These are phyloP conservation scores for Handroanthus guayacan DNA, from an alignment of 257 asterid species.

Conservation along the genomic window DNA sequence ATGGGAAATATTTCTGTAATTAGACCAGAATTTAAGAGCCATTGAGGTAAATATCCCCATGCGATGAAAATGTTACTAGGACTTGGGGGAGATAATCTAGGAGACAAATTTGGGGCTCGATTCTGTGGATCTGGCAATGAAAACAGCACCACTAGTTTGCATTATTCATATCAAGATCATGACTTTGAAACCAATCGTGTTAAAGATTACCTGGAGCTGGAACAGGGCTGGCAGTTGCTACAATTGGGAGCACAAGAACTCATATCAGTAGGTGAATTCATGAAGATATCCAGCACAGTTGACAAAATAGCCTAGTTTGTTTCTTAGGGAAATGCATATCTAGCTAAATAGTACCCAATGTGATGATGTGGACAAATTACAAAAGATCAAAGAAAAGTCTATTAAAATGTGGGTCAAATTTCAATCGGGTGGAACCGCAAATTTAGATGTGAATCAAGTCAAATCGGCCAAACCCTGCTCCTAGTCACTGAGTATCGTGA, in stretches of 20 bases:
- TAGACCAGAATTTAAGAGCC: neutral
- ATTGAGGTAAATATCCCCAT: no score
- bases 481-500: no score
- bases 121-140: slow-evolving; percentile 43
- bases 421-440: no score
- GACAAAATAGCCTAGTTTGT: no score
- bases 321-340: no score
- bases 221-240: slow-evolving; percentile 59
- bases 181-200: neutral
- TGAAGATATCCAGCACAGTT: neutral
- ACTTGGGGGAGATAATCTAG: slow-evolving; percentile 42
- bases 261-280: neutral
- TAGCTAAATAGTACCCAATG: no score
- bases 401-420: no score
- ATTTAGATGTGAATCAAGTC: no score
- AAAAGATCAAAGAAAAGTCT: no score
- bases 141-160: neutral
- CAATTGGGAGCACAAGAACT: slow-evolving; percentile 6
- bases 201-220: slow-evolving; percentile 69
- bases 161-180: neutral
- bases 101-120: slow-evolving; percentile 31
- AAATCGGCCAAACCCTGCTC: no score
- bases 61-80: slow-evolving; percentile 36
- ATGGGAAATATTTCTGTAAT: neutral
- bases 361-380: no score